Evolutionary conservation across 345 rosid species (phyloP).

Genomic region (Aquilaria yunnanensis): DNA sequence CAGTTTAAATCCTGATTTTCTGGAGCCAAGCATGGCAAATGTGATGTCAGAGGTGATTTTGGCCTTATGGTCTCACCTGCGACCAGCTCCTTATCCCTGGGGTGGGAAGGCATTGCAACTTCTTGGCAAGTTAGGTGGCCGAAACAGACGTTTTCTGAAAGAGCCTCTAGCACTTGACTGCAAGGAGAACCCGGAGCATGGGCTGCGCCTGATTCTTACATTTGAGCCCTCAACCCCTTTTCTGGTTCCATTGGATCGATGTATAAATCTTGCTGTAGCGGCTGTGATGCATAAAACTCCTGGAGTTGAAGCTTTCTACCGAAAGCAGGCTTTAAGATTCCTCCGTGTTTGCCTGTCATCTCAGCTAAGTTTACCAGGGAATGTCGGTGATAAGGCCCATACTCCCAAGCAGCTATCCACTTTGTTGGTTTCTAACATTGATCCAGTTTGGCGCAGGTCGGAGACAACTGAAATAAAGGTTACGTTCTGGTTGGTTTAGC

Average conservation of each 20-base stretch:
- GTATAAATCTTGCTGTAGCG: slow-evolving; percentile 91
- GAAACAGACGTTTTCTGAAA: slow-evolving; percentile 91
- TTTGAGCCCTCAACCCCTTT: slow-evolving; percentile 96
- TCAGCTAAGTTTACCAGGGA: slow-evolving; percentile 95
- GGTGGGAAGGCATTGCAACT: slow-evolving; percentile 91
- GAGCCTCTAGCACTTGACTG: slow-evolving; percentile 97
- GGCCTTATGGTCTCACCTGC: slow-evolving; percentile 94
- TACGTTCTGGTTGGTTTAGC: slow-evolving; percentile 18
- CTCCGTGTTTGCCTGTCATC: slow-evolving; percentile 87
- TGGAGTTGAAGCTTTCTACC: slow-evolving; percentile 70
- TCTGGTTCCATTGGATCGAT: slow-evolving; percentile 90
- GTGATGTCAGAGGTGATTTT: slow-evolving; percentile 97
- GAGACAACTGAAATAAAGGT: slow-evolving; percentile 88
- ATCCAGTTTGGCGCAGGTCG: slow-evolving; percentile 63
- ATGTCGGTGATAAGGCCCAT: slow-evolving; percentile 61
- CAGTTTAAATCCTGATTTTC: slow-evolving; percentile 94
- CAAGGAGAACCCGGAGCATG: slow-evolving; percentile 98
- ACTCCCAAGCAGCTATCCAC: slow-evolving; percentile 60
- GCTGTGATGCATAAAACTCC: slow-evolving; percentile 65
- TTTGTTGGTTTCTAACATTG: slow-evolving; percentile 58
- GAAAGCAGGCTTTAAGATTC: slow-evolving; percentile 85
- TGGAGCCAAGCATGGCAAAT: slow-evolving; percentile 97
- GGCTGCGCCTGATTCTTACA: slow-evolving; percentile 91
- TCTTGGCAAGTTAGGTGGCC: slow-evolving; percentile 98
- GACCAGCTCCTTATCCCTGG: slow-evolving; percentile 94